Base-by-base conservation (phyloP, 2,329 filamentous ascomycete genomes). In the Neofusicoccum kwambonambiense region DNA sequence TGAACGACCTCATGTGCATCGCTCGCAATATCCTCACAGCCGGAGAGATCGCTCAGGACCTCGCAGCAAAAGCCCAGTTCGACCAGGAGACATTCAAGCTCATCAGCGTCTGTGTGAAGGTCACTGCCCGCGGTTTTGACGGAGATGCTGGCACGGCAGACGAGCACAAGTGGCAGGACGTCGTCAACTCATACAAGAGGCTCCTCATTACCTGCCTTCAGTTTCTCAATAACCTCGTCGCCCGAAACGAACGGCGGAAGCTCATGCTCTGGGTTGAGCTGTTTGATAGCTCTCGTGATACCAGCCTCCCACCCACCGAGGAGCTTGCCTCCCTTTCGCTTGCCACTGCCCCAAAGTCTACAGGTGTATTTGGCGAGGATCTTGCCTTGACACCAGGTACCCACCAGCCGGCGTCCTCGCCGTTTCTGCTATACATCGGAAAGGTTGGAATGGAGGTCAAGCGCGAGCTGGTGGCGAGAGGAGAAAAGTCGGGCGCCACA, bases 111-210 rank as follows among this genome's bases (percentile, higher is more conserved):
- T 89, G 86, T 70, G 86, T 89, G 11, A 80, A 86, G 58, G 86
- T 89, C 12, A 89, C 87, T 0, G 86, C 86, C 8, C 77, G 86
- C 68, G 87, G 87, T 0, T 89, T 87, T 67, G 87, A 89, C 74
- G 87, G 87, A 37, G 86, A 88, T 71, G 83, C 85, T 5, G 84
- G 86, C 65, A 83, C 84, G 4, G 80, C 83, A 62, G 86, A 88
- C 65, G 85, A 89, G 74, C 85, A 88, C 69, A 85, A 85, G 68
- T 89, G 86, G 86, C 86, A 88, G 75, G 84, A 83, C 74, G 85
- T 88, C 63, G 85, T 89, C 67, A 87, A 87, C 71, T 82, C 86
- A 3, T 89, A 87, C 76, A 89, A 89, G 76, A 86, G 87, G 69
- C 78, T 89, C 17, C 78, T 89, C 70, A 88, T 89, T 64, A 88